A percentile compares a stretch with the other conserved stretches of the same genome.
phyloP scores from a whole-genome alignment of 2,329 filamentous ascomycete genomes.

The Fusarium brachygibbosum region DNA sequence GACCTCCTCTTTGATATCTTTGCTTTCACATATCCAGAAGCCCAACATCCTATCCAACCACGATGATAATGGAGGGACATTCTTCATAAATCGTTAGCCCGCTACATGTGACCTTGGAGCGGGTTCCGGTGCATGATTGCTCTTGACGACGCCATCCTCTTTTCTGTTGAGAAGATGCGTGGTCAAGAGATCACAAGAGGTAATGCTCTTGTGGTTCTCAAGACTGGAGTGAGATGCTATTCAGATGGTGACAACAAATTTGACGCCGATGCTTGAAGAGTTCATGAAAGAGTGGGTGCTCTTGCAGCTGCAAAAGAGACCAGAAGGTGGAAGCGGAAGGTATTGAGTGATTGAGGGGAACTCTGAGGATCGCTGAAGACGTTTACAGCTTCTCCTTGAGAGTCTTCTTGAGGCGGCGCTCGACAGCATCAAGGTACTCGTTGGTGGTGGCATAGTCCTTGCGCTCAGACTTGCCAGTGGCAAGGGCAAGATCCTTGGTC shows the following conservation, averaged over 20 bases:
- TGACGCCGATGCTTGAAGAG: slow-evolving; percentile 23
- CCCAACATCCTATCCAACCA: slow-evolving; percentile 36
- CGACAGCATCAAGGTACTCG: slow-evolving; percentile 93
- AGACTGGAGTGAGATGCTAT: slow-evolving; percentile 30
- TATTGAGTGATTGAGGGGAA: slow-evolving; percentile 6
- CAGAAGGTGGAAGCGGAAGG: slow-evolving; percentile 26
- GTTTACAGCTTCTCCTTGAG: slow-evolving; percentile 81
- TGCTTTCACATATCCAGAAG: slow-evolving; percentile 41
- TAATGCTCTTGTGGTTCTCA: slow-evolving; percentile 15
- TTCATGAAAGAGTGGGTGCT: slow-evolving; percentile 34
- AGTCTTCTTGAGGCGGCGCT: slow-evolving; percentile 85
- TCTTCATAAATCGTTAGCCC: slow-evolving; percentile 42
- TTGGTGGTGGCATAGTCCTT: slow-evolving; percentile 90
- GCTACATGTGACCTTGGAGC: slow-evolving; percentile 34
- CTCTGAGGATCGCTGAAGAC: slow-evolving; percentile 11
- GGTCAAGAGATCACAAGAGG: slow-evolving; percentile 14
- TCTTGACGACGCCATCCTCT: slow-evolving; percentile 34
- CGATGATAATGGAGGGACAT: slow-evolving; percentile 39
- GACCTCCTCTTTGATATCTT: slow-evolving; percentile 33
- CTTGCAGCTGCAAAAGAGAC: slow-evolving; percentile 31
- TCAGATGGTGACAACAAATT: slow-evolving; percentile 31
- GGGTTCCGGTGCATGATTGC: slow-evolving; percentile 35
- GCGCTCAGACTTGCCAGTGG: slow-evolving; percentile 87
- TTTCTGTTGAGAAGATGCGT: slow-evolving; percentile 16
- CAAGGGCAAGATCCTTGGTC: slow-evolving; percentile 99